Percentiles rank a stretch among this genome's conserved stretches.
Evolutionary conservation across 768 basidiomycete genomes (phyloP).

Genomic region (Daedaleopsis sinensis): DNA sequence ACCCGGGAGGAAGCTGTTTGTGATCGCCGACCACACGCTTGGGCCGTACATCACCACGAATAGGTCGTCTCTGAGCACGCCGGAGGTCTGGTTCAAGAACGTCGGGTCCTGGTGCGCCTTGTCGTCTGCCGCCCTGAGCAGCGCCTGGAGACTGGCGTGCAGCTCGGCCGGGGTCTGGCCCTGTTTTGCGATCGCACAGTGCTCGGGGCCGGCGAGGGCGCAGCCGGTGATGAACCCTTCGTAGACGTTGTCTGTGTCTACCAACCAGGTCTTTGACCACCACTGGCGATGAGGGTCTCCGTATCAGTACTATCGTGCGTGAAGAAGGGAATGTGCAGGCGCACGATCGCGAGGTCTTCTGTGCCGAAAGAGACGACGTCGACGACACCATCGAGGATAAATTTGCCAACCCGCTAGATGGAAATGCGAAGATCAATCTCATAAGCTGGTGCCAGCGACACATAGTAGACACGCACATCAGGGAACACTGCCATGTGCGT

Average conservation of each 20-base stretch:
- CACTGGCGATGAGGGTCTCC: neutral
- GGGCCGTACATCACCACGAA: too few relatives aligned
- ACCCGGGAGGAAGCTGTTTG: too few relatives aligned
- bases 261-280: neutral
- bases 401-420: neutral
- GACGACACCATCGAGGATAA: conserved; percentile 5
- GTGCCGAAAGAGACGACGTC: conserved; percentile 2
- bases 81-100: too few relatives aligned
- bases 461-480: neutral
- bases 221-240: conserved; percentile 12
- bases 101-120: too few relatives aligned
- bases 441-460: neutral
- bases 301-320: too few relatives aligned
- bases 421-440: neutral
- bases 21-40: too few relatives aligned
- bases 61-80: too few relatives aligned
- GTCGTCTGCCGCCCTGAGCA: neutral
- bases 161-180: conserved; percentile 1
- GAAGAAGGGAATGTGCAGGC: neutral
- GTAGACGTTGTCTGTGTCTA: conserved; percentile 3
- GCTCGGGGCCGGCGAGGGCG: conserved; percentile 11
- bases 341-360: neutral
- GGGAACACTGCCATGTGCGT: conserved; percentile 6
- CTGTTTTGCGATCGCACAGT: conserved; percentile 1
- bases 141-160: neutral